These are phyloP conservation scores for Xenoacremonium recifei DNA, from an alignment of 2,329 filamentous ascomycete species.

Conservation along the genomic window DNA sequence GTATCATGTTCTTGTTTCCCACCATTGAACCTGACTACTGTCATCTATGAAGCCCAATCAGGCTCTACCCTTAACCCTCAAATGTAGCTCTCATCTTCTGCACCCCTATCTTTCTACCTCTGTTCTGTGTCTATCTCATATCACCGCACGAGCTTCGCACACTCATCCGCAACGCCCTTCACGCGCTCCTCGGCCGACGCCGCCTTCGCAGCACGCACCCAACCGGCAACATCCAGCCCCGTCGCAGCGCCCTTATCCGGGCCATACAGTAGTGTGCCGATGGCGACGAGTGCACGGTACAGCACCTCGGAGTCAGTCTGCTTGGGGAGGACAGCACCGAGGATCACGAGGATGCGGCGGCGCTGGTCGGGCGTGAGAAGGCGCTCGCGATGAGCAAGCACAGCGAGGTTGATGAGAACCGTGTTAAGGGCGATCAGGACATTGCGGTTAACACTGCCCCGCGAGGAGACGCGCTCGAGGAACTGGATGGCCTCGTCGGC, in stretches of 20 bases:
- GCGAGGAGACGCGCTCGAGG: slow-evolving; percentile 59
- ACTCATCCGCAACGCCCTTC: slow-evolving; percentile 46
- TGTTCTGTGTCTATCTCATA: not conserved
- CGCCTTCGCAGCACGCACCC: slow-evolving; percentile 43
- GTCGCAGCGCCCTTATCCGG: slow-evolving; percentile 45
- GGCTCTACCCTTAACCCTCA: too few species aligned
- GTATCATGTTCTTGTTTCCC: too few species aligned
- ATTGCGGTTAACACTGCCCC: slow-evolving; percentile 68
- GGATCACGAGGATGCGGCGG: slow-evolving; percentile 53
- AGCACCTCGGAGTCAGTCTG: slow-evolving; percentile 79
- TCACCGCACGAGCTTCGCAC: slow-evolving; percentile 31
- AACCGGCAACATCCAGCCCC: slow-evolving; percentile 39
- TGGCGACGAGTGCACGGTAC: slow-evolving; percentile 77
- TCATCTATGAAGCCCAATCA: too few species aligned
- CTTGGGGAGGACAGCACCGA: slow-evolving; percentile 61
- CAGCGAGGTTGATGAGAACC: slow-evolving; percentile 79
- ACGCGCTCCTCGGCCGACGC: slow-evolving; percentile 47
- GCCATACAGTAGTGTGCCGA: slow-evolving; percentile 72
- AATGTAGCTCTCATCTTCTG: too few species aligned
- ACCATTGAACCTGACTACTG: too few species aligned
- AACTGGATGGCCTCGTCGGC: slow-evolving; percentile 59
- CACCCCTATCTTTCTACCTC: not conserved
- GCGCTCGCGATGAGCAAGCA: slow-evolving; percentile 58
- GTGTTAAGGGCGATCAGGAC: slow-evolving; percentile 81
- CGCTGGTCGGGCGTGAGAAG: slow-evolving; percentile 33